Base-by-base conservation (phyloP, 2,329 filamentous ascomycete species). In the Ciborinia camelliae region DNA sequence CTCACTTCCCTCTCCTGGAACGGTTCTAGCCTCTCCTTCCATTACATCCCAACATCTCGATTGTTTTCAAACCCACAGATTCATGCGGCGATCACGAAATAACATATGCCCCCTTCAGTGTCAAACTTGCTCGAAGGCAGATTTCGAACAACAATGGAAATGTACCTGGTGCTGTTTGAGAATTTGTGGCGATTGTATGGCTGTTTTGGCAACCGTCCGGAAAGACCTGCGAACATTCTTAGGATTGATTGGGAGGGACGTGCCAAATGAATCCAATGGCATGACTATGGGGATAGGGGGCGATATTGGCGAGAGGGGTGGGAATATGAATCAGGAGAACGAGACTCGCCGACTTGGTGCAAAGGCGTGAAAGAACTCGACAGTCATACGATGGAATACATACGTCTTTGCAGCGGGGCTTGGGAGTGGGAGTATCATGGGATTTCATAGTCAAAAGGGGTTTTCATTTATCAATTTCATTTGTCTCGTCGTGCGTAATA, bases 111-210 rank as follows among this genome's bases (percentile, higher is more conserved):
- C 74, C 0, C 67, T 74, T n/a, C 70, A 67, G 10, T 76, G 74
- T 61, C 73, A 73, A 73, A 64, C 75, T 8, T 76, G 74, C 65
- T 62, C 68, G 35, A 71, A 67, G 52, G 68, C 67, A 37, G 74
- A 76, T 51, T 66, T 63, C 2, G 71, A 74, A 37, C 68, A 55
- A 23, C 63, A 72, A 26, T 75, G 71, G 71, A 69, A 68, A 50
- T 76, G 74, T 55, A 69, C 68, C 28, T 76, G 74, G 74, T 76
- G 74, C 53, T 75, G 71, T 62, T 55, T 76, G 39, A 71, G 73
- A 52, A 69, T 71, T 26, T 76, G 74, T 64, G 68, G 65, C n/a
- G 64, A 52, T 37, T 76, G 74, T 65, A 73, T 74, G 70, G 63
- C 72, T 53, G 62, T 68, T 15, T 63, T 75, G 43, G 55, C 64